phyloP scores from a whole-genome alignment of 345 rosid species.

The Brassica carinata region DNA sequence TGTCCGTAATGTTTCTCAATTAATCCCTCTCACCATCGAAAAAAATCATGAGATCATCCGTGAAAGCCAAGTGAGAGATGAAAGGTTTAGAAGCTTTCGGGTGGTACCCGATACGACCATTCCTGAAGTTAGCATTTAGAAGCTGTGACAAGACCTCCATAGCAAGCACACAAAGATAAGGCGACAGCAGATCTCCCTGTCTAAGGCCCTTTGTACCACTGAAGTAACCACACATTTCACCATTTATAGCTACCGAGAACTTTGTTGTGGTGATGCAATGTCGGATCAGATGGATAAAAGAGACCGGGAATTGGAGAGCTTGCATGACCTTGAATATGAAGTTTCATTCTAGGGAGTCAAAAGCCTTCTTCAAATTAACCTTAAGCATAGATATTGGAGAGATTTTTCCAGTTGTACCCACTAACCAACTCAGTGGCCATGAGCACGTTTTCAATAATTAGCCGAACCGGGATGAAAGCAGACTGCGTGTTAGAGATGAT shows the following conservation, averaged over 20 bases:
- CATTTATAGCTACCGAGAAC: not conserved
- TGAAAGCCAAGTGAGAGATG: not conserved
- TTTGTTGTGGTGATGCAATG: too few relatives aligned
- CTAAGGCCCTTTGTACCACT: not conserved
- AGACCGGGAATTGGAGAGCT: too few relatives aligned
- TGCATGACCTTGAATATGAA: too few relatives aligned
- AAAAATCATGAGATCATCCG: not conserved
- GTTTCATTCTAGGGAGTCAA: too few relatives aligned
- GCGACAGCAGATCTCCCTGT: not conserved
- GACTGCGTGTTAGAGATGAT: not conserved
- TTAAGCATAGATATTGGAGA: not conserved
- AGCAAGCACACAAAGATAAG: not conserved
- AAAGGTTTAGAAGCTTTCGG: not conserved
- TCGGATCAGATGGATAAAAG: too few relatives aligned
- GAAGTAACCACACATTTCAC: not conserved
- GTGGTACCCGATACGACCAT: not conserved
- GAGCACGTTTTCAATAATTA: not conserved
- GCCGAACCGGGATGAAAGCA: not conserved
- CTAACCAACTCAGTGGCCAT: not conserved
- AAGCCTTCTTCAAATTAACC: not conserved
- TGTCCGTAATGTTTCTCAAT: too few relatives aligned
- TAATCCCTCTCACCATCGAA: too few relatives aligned
- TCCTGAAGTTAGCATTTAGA: rapidly evolving
- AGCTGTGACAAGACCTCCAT: not conserved
- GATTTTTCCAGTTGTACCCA: not conserved